phyloP scores from a whole-genome alignment of 805 yeast genomes.

The Kuraishia ogatae region DNA sequence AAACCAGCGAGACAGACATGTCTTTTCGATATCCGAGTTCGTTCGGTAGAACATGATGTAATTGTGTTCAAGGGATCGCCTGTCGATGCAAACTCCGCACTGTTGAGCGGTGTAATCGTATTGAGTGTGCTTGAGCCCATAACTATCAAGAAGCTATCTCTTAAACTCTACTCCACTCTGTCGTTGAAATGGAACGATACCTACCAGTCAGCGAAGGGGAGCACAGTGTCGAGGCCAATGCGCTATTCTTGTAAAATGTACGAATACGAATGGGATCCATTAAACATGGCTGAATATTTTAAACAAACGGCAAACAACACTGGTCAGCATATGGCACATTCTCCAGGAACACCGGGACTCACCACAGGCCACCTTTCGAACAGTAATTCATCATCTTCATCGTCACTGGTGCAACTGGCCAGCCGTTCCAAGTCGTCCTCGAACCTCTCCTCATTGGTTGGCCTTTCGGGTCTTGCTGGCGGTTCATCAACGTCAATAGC shows the following conservation, averaged over 20 bases:
- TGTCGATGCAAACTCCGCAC: slow-evolving; percentile 67
- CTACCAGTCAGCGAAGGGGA: slow-evolving; percentile 35
- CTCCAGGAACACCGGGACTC: slow-evolving; percentile 11
- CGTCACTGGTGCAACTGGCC: slow-evolving; percentile 27
- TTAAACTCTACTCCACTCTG: slow-evolving; percentile 61
- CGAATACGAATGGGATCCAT: slow-evolving; percentile 73
- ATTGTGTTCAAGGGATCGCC: slow-evolving; percentile 73
- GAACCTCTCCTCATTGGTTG: slow-evolving; percentile 13
- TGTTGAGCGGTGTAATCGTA: slow-evolving; percentile 71
- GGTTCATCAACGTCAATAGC: not conserved
- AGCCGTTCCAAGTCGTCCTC: slow-evolving; percentile 28
- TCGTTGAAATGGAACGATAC: slow-evolving; percentile 58
- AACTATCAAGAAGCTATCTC: slow-evolving; percentile 50
- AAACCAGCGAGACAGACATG: slow-evolving; percentile 16
- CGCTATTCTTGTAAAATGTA: slow-evolving; percentile 55
- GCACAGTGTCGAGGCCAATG: slow-evolving; percentile 32
- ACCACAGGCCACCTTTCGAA: slow-evolving; percentile 22
- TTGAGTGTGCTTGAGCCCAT: slow-evolving; percentile 71
- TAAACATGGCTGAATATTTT: slow-evolving; percentile 38
- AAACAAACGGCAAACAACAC: too few species aligned
- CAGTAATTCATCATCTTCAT: slow-evolving; percentile 31
- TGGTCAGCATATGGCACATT: not conserved
- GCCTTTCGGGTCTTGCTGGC: slow-evolving; percentile 4
- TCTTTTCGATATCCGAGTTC: slow-evolving; percentile 42
- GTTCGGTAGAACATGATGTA: slow-evolving; percentile 68